phyloP scores from a whole-genome alignment of 164 flowering plant genomes.

The Amborella trichopoda region DNA sequence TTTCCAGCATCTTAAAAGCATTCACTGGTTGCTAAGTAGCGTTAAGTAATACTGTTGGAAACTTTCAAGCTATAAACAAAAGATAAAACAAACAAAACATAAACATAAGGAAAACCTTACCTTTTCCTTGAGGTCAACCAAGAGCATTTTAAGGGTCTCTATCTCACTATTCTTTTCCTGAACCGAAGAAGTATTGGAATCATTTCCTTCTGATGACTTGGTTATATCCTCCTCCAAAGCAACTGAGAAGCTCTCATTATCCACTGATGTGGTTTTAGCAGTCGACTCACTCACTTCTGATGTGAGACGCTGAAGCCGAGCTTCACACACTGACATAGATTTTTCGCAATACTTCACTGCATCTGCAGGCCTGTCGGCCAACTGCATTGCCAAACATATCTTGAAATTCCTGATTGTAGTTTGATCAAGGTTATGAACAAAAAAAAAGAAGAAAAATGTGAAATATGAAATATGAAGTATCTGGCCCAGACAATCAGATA shows the following conservation, averaged over 20 bases:
- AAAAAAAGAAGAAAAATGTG: neutral
- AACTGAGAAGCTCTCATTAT: slow-evolving; percentile 4
- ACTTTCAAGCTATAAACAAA: too few relatives aligned
- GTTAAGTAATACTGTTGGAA: too few relatives aligned
- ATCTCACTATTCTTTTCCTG: slow-evolving; percentile 61
- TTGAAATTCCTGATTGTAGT: slow-evolving; percentile 58
- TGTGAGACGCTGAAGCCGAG: slow-evolving; percentile 26
- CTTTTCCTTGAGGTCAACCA: slow-evolving; percentile 79
- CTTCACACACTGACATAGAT: slow-evolving; percentile 70
- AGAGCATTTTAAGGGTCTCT: slow-evolving; percentile 47
- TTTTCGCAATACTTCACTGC: slow-evolving; percentile 79
- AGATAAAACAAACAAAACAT: neutral
- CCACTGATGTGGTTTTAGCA: slow-evolving; percentile 16
- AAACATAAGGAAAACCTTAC: slow-evolving; percentile 17
- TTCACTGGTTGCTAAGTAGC: neutral
- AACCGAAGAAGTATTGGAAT: slow-evolving; percentile 18
- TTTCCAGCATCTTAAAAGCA: neutral
- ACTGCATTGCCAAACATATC: slow-evolving; percentile 74
- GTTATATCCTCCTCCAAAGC: slow-evolving; percentile 16
- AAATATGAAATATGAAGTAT: too few relatives aligned
- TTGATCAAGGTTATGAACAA: slow-evolving; percentile 31
- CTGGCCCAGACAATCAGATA: too few relatives aligned
- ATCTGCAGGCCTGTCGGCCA: slow-evolving; percentile 63
- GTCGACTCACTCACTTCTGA: slow-evolving; percentile 29
- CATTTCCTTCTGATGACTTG: slow-evolving; percentile 21